These are phyloP conservation scores for Globisporangium lucens DNA, from an alignment of 352 stramenopile species.

Conservation along the genomic window DNA sequence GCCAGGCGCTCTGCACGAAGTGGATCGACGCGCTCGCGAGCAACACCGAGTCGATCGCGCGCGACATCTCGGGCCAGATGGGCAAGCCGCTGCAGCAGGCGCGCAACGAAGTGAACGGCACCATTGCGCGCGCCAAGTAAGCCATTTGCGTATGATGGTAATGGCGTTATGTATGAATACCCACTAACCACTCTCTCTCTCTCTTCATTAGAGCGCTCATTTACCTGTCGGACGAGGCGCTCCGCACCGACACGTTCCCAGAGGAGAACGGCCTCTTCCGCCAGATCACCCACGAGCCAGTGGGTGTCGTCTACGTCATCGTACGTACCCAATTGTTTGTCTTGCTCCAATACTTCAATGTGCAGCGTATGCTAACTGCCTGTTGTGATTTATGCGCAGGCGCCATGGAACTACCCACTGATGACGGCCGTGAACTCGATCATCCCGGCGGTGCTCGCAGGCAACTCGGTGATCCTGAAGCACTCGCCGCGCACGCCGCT, in stretches of 20 bases:
- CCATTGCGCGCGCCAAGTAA: slow-evolving; percentile 62
- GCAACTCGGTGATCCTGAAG: slow-evolving; percentile 81
- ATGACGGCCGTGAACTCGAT: slow-evolving; percentile 88
- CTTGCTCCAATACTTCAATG: background rate
- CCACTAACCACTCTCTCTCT: background rate
- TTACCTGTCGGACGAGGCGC: slow-evolving; percentile 58
- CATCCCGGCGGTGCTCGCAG: slow-evolving; percentile 75
- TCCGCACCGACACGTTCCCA: slow-evolving; percentile 60
- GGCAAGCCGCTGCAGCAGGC: slow-evolving; percentile 78
- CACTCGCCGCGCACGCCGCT: slow-evolving; percentile 79
- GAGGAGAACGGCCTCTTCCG: slow-evolving; percentile 68
- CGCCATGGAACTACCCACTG: slow-evolving; percentile 85
- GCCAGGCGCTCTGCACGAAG: slow-evolving; percentile 58
- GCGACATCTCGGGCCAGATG: slow-evolving; percentile 84
- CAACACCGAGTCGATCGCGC: slow-evolving; percentile 54
- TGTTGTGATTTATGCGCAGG: slow-evolving; percentile 23
- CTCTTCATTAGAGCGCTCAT: slow-evolving; percentile 50
- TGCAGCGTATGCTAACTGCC: background rate
- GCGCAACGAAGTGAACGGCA: slow-evolving; percentile 71
- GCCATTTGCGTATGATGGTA: background rate
- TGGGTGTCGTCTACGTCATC: slow-evolving; percentile 84
- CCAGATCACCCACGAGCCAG: slow-evolving; percentile 77
- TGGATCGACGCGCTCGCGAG: slow-evolving; percentile 59
- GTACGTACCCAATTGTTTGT: slow-evolving; percentile 22
- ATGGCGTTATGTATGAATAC: background rate